A percentile compares a stretch with the other conserved stretches of the same genome.
phyloP scores from a whole-genome alignment of 495 filamentous ascomycete species.

The Penicillium manginii region DNA sequence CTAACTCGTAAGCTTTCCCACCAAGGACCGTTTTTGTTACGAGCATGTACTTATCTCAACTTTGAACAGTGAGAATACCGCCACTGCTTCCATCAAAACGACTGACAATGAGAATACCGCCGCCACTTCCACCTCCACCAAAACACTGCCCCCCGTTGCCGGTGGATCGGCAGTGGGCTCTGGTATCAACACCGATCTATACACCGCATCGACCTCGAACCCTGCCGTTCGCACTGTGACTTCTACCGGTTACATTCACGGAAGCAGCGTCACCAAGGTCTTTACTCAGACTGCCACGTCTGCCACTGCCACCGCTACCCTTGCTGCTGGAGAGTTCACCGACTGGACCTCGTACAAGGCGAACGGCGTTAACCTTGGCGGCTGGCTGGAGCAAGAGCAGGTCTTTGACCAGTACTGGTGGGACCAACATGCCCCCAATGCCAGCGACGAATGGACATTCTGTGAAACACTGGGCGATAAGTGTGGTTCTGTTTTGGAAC shows the following conservation, averaged over 20 bases:
- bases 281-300: conserved; percentile 3
- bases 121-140: too few relatives aligned
- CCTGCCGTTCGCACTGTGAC: conserved; percentile 13
- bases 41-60: too few relatives aligned
- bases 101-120: too few relatives aligned
- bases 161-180: conserved; percentile 21
- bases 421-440: conserved; percentile 11
- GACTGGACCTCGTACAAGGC: conserved; percentile 21
- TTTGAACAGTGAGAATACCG: too few relatives aligned
- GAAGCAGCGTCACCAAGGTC: conserved; percentile 8
- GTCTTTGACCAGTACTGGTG: conserved; percentile 16
- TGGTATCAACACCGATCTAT: conserved; percentile 20
- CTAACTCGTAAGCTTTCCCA: conserved; percentile 13
- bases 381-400: conserved; percentile 17
- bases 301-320: conserved; percentile 10
- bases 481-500: conserved; percentile 28
- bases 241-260: conserved; percentile 6
- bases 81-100: too few relatives aligned
- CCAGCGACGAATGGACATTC: conserved; percentile 25
- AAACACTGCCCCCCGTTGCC: conserved; percentile 11
- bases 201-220: conserved; percentile 17
- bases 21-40: too few relatives aligned
- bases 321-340: conserved; percentile 10
- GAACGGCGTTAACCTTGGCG: conserved; percentile 22
- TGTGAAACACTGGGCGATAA: conserved; percentile 24